A percentile compares a stretch with the other conserved stretches of the same genome.
Conservation (phyloP, 805 yeast species). For the Kuraishia cidri region DNA sequence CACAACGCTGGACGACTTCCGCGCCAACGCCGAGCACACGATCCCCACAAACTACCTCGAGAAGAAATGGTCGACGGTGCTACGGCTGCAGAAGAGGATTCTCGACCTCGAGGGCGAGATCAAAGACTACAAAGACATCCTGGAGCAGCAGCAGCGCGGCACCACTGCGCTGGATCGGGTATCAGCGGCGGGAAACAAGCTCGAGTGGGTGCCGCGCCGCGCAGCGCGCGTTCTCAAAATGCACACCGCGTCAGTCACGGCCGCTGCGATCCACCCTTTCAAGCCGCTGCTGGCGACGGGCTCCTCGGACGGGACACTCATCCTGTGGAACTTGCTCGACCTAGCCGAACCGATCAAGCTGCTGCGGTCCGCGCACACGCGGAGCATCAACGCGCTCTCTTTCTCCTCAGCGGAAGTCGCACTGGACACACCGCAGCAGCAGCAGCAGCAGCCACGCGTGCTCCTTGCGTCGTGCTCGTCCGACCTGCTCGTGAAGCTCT, state of each 20-base stretch:
- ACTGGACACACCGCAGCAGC: not conserved
- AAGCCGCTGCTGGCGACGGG: slow-evolving; percentile 59
- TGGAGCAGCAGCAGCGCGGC: slow-evolving; percentile 14
- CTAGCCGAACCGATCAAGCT: slow-evolving; percentile 50
- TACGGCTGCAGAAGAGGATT: slow-evolving; percentile 67
- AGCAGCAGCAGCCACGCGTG: slow-evolving; percentile 9
- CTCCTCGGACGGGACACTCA: slow-evolving; percentile 62
- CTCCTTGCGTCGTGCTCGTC: slow-evolving; percentile 41
- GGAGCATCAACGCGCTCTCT: slow-evolving; percentile 47
- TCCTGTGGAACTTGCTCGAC: slow-evolving; percentile 64
- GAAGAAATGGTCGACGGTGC: slow-evolving; percentile 83
- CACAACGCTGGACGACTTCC: not conserved
- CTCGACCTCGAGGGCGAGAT: slow-evolving; percentile 60
- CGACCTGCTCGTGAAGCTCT: slow-evolving; percentile 49
- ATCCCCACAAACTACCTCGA: slow-evolving; percentile 33
- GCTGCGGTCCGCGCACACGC: slow-evolving; percentile 63
- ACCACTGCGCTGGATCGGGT: not conserved
- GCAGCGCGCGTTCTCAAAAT: slow-evolving; percentile 25
- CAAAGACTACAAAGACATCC: slow-evolving; percentile 34
- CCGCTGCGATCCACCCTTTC: slow-evolving; percentile 67
- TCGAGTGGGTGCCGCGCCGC: not conserved
- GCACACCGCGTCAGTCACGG: slow-evolving; percentile 51
- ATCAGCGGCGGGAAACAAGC: not conserved
- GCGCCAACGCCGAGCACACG: slow-evolving; percentile 3
- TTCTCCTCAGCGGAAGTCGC: slow-evolving; percentile 40